Evolutionary conservation across 352 stramenopile species (phyloP), one percentile per base, ranked within the genome.

Genomic region (Globisporangium carolinianum): DNA sequence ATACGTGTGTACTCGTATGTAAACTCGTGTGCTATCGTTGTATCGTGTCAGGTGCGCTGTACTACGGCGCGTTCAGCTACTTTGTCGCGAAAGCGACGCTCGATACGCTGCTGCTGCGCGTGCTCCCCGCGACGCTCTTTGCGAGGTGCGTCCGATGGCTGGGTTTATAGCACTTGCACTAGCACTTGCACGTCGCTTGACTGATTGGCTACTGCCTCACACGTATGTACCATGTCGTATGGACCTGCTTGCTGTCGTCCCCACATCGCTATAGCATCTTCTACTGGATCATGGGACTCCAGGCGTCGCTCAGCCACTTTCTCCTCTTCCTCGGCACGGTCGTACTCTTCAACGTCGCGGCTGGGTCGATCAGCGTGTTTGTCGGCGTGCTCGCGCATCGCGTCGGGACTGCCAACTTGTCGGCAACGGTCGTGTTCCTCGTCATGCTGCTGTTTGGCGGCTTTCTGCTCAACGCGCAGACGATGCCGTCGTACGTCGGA

Each of bases 261-360:
- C 24, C 53, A 3, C 12, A 38, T 37, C 24, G 24, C 24, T 24
- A 43, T 2, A 82, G 74, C 32, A 89, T 95, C 57, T 92, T 93
- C 52, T 95, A 95, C 69, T 89, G 80, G 72, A 75, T 95, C 61
- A 95, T 95, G 81, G 83, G 81, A 0, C 69, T 95, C 5, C 79
- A 92, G 65, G 57, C 77, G 5, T 73, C 69, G 32, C 57, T 77
- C 7, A 58, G 61, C 35, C 78, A 76, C 58, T 95, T 93, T 53
- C 18, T 78, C 12, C 62, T 87, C 47, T 95, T 93, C 63, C 68
- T 76, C 18, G 55, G 71, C 8, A 92, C 81, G 48, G 61, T 95
- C 36, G 73, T 93, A 47, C 69, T 93, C 18, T 92, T 92, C 65
- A 93, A 91, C 57, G 67, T 95, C 6, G 82, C 81, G 0, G 79